Conservation (phyloP, 495 filamentous ascomycete species). For the Neurospora sp. region DNA sequence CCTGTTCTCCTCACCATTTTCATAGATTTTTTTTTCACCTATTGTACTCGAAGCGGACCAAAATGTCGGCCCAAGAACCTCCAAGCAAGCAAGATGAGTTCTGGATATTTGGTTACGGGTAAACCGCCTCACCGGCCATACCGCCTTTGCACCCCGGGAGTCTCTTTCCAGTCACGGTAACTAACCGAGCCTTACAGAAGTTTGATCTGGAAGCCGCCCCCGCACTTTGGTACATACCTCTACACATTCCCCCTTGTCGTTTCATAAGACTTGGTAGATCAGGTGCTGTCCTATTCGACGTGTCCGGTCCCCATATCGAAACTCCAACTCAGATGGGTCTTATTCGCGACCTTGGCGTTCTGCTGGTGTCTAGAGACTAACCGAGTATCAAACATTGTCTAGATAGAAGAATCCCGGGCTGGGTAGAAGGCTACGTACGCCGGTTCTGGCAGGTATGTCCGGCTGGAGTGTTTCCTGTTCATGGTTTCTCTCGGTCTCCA, state of each 20-base stretch:
- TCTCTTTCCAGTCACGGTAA: slow-evolving; percentile 8
- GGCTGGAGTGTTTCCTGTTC: not conserved
- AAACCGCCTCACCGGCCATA: slow-evolving; percentile 16
- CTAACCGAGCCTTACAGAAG: slow-evolving; percentile 47
- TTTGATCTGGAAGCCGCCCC: slow-evolving; percentile 97
- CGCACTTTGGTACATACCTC: slow-evolving; percentile 65
- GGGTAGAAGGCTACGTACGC: slow-evolving; percentile 87
- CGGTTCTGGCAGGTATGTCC: slow-evolving; percentile 87
- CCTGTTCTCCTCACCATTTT: no score
- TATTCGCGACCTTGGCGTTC: not conserved
- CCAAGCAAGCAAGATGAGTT: slow-evolving; percentile 43
- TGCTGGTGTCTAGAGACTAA: slow-evolving; percentile 8
- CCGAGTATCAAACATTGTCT: not conserved
- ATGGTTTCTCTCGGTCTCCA: not conserved
- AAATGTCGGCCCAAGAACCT: slow-evolving; percentile 14
- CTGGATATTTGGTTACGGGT: slow-evolving; percentile 93
- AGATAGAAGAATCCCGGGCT: slow-evolving; percentile 84
- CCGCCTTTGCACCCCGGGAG: not conserved
- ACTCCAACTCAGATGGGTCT: not conserved
- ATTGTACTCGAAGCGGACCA: not conserved
- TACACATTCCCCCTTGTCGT: not conserved
- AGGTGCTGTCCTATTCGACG: not conserved
- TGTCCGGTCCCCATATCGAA: not conserved
- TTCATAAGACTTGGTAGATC: not conserved
- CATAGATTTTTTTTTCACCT: no score